Percentiles rank a stretch among this genome's conserved stretches.
These are phyloP conservation scores for Kuraishia ogatae DNA, from an alignment of 805 yeast genomes.

Conservation along the genomic window DNA sequence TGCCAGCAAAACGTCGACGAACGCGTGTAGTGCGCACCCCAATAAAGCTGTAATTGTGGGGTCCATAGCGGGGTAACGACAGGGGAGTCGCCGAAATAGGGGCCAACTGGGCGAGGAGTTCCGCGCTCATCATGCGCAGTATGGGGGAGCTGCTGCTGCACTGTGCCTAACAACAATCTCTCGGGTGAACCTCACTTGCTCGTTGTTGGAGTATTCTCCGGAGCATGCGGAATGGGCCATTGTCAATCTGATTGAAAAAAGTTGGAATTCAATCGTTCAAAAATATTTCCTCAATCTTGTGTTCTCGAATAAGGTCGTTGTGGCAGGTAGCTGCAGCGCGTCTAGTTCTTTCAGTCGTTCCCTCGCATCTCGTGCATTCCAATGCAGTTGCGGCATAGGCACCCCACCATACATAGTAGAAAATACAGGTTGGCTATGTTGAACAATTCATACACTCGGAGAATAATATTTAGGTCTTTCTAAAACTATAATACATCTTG, in stretches of 20 bases:
- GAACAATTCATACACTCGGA: not conserved
- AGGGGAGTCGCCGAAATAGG: not conserved
- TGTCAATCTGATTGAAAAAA: too few relatives aligned
- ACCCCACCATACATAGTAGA: not conserved
- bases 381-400: not conserved
- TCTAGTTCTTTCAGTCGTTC: too few relatives aligned
- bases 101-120: not conserved
- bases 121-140: not conserved
- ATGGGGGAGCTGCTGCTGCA: too few relatives aligned
- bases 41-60: not conserved
- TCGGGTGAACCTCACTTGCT: not conserved
- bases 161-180: too few relatives aligned
- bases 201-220: too few relatives aligned
- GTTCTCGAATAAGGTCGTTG: too few relatives aligned
- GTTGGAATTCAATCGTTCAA: too few relatives aligned
- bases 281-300: too few relatives aligned
- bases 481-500: not conserved
- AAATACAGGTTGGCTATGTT: too few relatives aligned
- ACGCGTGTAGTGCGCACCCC: not conserved
- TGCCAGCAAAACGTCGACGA: not conserved
- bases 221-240: too few relatives aligned
- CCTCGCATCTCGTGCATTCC: not conserved
- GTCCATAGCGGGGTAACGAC: not conserved
- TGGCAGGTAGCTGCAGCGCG: too few relatives aligned
- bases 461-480: not conserved